Conservation (phyloP, 345 rosid genomes). For the Eucalyptus rudis region DNA sequence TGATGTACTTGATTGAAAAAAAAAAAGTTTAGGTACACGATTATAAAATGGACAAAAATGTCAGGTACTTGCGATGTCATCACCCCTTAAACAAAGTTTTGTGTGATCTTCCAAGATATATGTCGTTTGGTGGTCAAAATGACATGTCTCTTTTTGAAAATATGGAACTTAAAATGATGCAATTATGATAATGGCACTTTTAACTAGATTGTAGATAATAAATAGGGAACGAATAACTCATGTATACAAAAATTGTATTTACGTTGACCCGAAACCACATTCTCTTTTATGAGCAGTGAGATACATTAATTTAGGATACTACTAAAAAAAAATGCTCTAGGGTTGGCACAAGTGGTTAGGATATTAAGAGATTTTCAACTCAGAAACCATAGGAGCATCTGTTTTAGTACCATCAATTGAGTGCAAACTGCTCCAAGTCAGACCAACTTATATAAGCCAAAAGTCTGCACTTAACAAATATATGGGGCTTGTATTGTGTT, state of each 20-base stretch:
- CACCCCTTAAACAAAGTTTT: background rate
- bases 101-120: background rate
- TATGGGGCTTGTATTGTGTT: too few species aligned
- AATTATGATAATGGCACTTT: background rate
- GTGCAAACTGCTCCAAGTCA: too few species aligned
- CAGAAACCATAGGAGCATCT: too few species aligned
- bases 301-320: too few species aligned
- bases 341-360: too few species aligned
- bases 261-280: background rate
- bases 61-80: too few species aligned
- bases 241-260: background rate
- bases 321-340: too few species aligned
- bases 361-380: too few species aligned
- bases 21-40: background rate
- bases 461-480: background rate
- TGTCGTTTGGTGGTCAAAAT: background rate
- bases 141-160: background rate
- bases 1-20: background rate
- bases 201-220: background rate
- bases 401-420: too few species aligned
- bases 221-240: background rate
- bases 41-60: background rate
- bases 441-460: too few species aligned
- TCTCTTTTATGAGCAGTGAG: too few species aligned
- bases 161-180: background rate